Conservation (phyloP, 257 asterid species). For the Penstemon davidsonii region DNA sequence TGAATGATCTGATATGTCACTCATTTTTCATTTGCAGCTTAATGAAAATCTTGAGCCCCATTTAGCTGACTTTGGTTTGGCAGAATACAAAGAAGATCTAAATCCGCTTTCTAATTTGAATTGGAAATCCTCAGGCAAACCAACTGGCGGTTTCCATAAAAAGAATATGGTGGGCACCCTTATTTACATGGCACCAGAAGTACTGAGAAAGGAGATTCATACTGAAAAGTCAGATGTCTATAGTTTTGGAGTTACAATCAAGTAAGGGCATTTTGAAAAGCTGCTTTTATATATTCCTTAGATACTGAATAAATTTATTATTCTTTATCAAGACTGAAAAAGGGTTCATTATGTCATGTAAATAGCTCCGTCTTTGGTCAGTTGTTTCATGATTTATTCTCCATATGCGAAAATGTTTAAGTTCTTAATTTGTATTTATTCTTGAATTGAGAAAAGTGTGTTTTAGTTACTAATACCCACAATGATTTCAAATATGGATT, state of each 20-base stretch:
- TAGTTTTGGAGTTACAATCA: conserved; percentile 82
- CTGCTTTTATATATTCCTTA: neutral
- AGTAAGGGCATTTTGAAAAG: conserved; percentile 52
- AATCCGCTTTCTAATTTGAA: conserved; percentile 59
- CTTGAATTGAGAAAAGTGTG: conserved; percentile 6
- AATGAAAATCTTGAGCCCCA: conserved; percentile 58
- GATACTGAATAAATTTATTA: neutral
- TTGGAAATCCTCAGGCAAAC: conserved; percentile 93
- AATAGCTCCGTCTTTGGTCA: conserved; percentile 17
- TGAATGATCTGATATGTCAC: conserved; percentile 26
- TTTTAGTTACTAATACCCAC: conserved; percentile 4
- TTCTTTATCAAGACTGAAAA: neutral
- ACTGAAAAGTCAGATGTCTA: conserved; percentile 96
- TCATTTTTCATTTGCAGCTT: conserved; percentile 56
- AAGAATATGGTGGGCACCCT: conserved; percentile 95
- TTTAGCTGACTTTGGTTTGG: conserved; percentile 93
- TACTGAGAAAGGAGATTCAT: conserved; percentile 76
- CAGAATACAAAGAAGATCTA: conserved; percentile 74
- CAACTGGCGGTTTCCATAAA: conserved; percentile 98
- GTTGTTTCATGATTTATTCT: conserved; percentile 9
- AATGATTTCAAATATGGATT: conserved; percentile 21
- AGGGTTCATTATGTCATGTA: conserved; percentile 14
- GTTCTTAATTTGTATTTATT: neutral
- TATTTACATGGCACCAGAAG: conserved; percentile 98
- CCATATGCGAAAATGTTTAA: neutral